Evolutionary conservation across 1,284 basidiomycete species (phyloP).

Genomic region (Malassezia furfur): DNA sequence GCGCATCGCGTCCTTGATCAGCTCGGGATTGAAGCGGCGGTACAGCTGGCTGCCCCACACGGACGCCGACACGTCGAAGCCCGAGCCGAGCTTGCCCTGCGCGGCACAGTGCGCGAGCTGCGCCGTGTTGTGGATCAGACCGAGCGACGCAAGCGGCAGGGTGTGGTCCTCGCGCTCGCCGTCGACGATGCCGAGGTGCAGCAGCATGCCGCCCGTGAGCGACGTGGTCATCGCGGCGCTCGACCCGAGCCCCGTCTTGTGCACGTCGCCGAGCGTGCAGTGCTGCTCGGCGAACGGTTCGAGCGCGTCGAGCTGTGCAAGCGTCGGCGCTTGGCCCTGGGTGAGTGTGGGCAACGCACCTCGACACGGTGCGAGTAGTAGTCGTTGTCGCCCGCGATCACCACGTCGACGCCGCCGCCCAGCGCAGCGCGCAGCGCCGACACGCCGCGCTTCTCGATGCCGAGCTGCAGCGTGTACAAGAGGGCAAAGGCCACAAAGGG

Average conservation of each 20-base stretch:
- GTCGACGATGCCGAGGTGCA: conserved; percentile 64
- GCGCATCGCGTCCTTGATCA: conserved; percentile 21
- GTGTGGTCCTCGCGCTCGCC: conserved; percentile 27
- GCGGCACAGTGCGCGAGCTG: conserved; percentile 93
- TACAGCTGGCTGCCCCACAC: conserved; percentile 92
- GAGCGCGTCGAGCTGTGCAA: conserved; percentile 53
- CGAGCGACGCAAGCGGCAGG: conserved; percentile 26
- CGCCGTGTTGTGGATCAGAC: conserved; percentile 72
- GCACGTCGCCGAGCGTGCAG: conserved; percentile 60
- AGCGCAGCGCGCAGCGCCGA: conserved; percentile 12
- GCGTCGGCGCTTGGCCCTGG: conserved; percentile 27
- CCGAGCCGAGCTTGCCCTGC: conserved; percentile 94
- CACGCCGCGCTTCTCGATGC: conserved; percentile 48
- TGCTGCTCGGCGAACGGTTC: conserved; percentile 57
- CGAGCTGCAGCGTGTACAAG: conserved; percentile 62
- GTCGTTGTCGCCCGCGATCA: conserved; percentile 86
- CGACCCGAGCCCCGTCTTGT: conserved; percentile 96
- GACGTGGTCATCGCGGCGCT: conserved; percentile 95
- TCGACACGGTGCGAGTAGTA: conserved; percentile 89
- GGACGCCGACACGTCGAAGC: conserved; percentile 90
- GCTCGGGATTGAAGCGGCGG: conserved; percentile 67
- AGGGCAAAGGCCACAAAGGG: conserved; percentile 86
- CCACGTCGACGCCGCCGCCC: conserved; percentile 57
- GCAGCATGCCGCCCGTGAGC: conserved; percentile 71
- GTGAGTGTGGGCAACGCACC: conserved; percentile 51